Evolutionary conservation across 2,329 filamentous ascomycete species (phyloP).

Genomic region (Monosporascus sp.): DNA sequence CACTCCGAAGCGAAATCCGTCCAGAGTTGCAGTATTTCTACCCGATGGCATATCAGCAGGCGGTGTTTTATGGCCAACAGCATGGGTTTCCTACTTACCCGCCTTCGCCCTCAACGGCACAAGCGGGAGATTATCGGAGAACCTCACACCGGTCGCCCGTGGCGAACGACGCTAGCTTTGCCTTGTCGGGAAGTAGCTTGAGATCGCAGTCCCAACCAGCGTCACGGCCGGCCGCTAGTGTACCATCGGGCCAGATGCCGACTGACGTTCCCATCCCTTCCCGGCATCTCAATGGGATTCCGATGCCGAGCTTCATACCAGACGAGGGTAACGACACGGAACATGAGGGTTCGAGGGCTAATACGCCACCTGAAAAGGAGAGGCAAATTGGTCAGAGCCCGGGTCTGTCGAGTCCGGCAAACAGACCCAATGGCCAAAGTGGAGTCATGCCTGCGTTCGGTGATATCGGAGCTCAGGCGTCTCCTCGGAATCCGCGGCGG

Average conservation of each 20-base stretch:
- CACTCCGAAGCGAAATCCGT: slow-evolving; percentile 50
- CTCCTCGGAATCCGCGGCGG: slow-evolving; percentile 37
- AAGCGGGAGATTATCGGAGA: slow-evolving; percentile 49
- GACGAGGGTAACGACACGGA: slow-evolving; percentile 46
- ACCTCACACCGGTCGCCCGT: slow-evolving; percentile 50
- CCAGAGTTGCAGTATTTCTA: slow-evolving; percentile 50
- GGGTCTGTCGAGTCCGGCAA: slow-evolving; percentile 20
- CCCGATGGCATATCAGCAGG: slow-evolving; percentile 34
- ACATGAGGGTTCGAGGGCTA: slow-evolving; percentile 35
- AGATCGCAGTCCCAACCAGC: slow-evolving; percentile 65
- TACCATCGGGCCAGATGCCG: slow-evolving; percentile 27
- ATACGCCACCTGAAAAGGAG: slow-evolving; percentile 46
- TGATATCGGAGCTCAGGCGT: slow-evolving; percentile 35
- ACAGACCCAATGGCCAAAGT: slow-evolving; percentile 21
- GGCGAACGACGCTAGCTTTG: slow-evolving; percentile 42
- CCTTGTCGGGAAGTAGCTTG: slow-evolving; percentile 48
- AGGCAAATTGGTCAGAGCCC: slow-evolving; percentile 36
- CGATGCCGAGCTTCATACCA: slow-evolving; percentile 51
- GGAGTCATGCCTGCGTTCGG: slow-evolving; percentile 42
- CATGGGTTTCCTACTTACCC: slow-evolving; percentile 49
- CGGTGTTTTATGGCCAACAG: slow-evolving; percentile 41
- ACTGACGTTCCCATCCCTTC: slow-evolving; percentile 32
- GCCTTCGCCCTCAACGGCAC: slow-evolving; percentile 46
- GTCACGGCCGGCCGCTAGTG: slow-evolving; percentile 36
- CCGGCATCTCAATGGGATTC: slow-evolving; percentile 42